Base-by-base conservation (phyloP, 305 asterid species). In the Plantago rigida region DNA sequence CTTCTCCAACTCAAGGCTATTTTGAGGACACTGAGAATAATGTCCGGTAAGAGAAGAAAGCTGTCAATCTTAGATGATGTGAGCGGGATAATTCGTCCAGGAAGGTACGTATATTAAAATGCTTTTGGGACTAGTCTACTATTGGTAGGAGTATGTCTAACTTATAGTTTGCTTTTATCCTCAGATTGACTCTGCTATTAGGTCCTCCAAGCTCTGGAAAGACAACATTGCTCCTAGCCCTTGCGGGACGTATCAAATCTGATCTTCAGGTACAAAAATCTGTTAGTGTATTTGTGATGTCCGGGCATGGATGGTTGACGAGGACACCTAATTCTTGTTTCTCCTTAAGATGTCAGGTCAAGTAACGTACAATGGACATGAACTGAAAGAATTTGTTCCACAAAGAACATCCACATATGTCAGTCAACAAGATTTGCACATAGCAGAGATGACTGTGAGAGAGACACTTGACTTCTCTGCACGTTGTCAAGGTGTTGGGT, bases 131-230 rank as follows among this genome's bases (percentile, higher is more conserved):
- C 63, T 59, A 36, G 53, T 71, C 4, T 47, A 54, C 57, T 58
- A 17, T 17, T 53, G 28, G 42, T 61, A 53, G 71, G 50, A 69
- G 65, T 74, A 34, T 56, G 59, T 54, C 62, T 61, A 45, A 51
- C 70, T 75, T 41, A 74, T 62, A 42, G 36, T 22, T 22, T 17
- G 24, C 47, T 75, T 63, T 54, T 67, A 46, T 67, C 65, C 77
- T 51, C 75, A 90, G 97, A 67, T 82, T 84, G 74, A 92, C 98
- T 57, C 79, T 92, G 64, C 74, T 92, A 56, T 65, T 92, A 79
- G 95, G 98, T 54, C 98, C 94, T 49, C 98, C 98, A 54, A 81
- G 95, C 85, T 92, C 96, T 65, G 98, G 98, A 72, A 92, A 91
- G 85, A 88, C 93, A 1, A 88, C 95, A 26, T 67, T 92, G 74